Evolutionary conservation across 2,329 filamentous ascomycete genomes (phyloP).

Genomic region (Myriosclerotinia scirpicola): DNA sequence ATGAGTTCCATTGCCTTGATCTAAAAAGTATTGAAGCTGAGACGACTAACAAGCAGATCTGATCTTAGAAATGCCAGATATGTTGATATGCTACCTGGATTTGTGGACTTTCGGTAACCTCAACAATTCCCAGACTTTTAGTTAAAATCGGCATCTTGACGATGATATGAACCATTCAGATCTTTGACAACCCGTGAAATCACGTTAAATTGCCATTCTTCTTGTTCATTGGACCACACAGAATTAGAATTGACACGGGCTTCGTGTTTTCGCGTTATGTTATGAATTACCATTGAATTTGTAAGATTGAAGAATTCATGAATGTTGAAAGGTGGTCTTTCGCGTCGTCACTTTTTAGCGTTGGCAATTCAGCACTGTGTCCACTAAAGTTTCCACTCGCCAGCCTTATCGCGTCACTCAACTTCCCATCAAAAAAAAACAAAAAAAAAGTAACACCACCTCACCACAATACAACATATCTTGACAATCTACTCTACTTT

Average conservation of each 20-base stretch:
- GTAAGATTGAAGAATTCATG: not conserved
- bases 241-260: no score
- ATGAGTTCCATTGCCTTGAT: not conserved
- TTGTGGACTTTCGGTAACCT: not conserved
- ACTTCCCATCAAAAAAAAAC: conserved; percentile 12
- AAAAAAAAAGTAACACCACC: not conserved
- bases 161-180: not conserved
- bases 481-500: not conserved
- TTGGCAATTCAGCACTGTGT: not conserved
- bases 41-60: not conserved
- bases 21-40: not conserved
- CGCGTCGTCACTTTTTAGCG: not conserved
- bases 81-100: not conserved
- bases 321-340: conserved; percentile 10
- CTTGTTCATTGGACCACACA: not conserved
- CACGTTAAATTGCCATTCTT: not conserved
- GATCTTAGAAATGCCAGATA: not conserved
- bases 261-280: not conserved
- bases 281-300: conserved; percentile 4
- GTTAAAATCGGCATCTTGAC: not conserved
- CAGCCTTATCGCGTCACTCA: conserved; percentile 15
- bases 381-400: conserved; percentile 17
- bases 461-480: not conserved
- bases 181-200: not conserved
- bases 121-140: not conserved